Percentiles rank a stretch among this genome's conserved stretches.
These are phyloP conservation scores for Salpingoeca rosetta DNA, from an alignment of 78 protist genomes.

Conservation along the genomic window DNA sequence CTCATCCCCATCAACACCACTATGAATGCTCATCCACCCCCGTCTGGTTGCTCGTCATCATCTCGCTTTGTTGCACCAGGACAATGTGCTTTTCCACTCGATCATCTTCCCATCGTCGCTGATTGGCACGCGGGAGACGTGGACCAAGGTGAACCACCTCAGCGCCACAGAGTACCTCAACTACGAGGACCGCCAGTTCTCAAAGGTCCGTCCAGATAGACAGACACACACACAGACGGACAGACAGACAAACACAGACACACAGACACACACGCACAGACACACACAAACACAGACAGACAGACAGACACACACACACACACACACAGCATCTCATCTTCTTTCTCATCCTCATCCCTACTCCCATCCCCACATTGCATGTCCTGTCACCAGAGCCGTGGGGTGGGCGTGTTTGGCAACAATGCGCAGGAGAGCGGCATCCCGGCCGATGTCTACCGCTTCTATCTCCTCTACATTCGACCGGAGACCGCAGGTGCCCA, in stretches of 20 bases:
- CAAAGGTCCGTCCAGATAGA: background rate
- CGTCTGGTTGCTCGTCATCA: too few species aligned
- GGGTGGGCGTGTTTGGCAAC: constrained; percentile 82
- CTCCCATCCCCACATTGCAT: too few species aligned
- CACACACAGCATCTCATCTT: too few species aligned
- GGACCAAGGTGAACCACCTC: constrained; percentile 37
- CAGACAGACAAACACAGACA: background rate
- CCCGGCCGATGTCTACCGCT: constrained; percentile 63
- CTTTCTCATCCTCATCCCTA: too few species aligned
- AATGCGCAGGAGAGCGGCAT: constrained; percentile 54
- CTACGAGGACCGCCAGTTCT: constrained; percentile 76
- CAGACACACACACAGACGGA: background rate
- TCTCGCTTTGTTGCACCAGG: too few species aligned
- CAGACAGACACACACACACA: too few species aligned
- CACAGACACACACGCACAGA: background rate
- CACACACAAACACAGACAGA: too few species aligned
- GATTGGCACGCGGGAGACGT: constrained; percentile 44
- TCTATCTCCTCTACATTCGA: constrained; percentile 56
- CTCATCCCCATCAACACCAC: background rate
- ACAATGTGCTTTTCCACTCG: constrained; percentile 70
- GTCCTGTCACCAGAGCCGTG: constrained; percentile 33
- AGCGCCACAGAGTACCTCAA: constrained; percentile 64
- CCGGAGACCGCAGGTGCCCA: constrained; percentile 58
- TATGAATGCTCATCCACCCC: too few species aligned
- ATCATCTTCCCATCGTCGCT: constrained; percentile 78